Evolutionary conservation across 2,329 filamentous ascomycete genomes (phyloP).

Genomic region (Neonectria hederae): DNA sequence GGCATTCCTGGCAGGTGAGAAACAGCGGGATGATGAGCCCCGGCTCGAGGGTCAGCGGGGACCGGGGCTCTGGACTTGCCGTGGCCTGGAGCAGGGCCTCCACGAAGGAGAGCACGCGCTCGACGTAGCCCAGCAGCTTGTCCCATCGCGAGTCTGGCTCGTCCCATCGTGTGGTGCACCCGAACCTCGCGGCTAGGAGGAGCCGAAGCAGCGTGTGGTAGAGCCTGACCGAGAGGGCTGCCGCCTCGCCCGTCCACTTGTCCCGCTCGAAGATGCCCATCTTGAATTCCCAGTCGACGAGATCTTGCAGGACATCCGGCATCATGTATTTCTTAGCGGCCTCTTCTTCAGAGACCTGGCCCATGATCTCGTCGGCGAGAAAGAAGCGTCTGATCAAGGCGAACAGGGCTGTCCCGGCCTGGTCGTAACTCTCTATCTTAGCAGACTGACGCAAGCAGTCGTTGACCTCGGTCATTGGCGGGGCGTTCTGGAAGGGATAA

Average conservation of each 20-base stretch:
- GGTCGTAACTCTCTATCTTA: slow-evolving; percentile 33
- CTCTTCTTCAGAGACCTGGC: not conserved
- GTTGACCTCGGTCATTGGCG: slow-evolving; percentile 26
- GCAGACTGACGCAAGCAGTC: slow-evolving; percentile 18
- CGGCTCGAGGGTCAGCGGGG: slow-evolving; percentile 45
- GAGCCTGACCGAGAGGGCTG: slow-evolving; percentile 38
- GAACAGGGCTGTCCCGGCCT: slow-evolving; percentile 36
- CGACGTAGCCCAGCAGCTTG: slow-evolving; percentile 41
- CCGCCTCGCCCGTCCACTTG: slow-evolving; percentile 15
- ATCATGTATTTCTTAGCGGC: slow-evolving; percentile 3
- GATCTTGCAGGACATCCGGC: slow-evolving; percentile 18
- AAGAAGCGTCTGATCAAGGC: slow-evolving; percentile 34
- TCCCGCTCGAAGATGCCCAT: slow-evolving; percentile 37
- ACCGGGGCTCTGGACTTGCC: slow-evolving; percentile 25
- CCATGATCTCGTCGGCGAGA: slow-evolving; percentile 30
- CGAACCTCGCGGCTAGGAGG: slow-evolving; percentile 31
- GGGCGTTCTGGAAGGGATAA: slow-evolving; percentile 38
- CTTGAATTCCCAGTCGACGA: slow-evolving; percentile 36
- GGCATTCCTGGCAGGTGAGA: slow-evolving; percentile 41
- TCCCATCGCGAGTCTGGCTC: slow-evolving; percentile 45
- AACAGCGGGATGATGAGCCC: slow-evolving; percentile 46
- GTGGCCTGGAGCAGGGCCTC: slow-evolving; percentile 31
- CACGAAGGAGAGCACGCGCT: slow-evolving; percentile 36
- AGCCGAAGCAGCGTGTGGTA: slow-evolving; percentile 43
- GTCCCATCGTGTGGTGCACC: not conserved